Conservation (phyloP, 73 alveolate species). For the Paraurostyla sp. region DNA sequence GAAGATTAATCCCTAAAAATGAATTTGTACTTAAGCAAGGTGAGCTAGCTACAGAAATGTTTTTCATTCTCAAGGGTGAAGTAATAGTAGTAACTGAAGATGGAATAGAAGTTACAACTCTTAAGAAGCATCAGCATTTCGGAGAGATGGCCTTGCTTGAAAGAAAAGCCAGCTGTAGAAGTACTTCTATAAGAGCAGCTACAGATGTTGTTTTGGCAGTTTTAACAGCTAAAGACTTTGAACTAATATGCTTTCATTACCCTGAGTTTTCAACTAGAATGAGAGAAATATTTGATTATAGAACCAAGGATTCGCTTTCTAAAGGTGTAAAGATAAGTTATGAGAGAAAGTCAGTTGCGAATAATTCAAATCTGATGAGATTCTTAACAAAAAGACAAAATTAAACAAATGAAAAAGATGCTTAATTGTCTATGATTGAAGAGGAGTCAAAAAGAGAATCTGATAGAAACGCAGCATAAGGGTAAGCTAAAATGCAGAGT, state of each 20-base stretch:
- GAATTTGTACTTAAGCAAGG: conserved; percentile 74
- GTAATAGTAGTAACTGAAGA: conserved; percentile 48
- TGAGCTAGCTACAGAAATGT: conserved; percentile 78
- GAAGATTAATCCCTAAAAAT: conserved; percentile 53
- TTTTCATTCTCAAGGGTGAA: conserved; percentile 71
- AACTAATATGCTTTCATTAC: conserved; percentile 55
- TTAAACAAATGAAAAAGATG: background rate
- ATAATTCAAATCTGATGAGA: background rate
- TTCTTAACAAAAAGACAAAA: background rate
- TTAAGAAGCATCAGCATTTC: conserved; percentile 54
- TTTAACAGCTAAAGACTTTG: conserved; percentile 66
- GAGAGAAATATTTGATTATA: conserved; percentile 10
- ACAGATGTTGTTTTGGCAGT: conserved; percentile 69
- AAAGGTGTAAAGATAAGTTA: conserved; percentile 13
- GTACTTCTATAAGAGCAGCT: conserved; percentile 64
- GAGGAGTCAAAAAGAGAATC: conserved; percentile 50
- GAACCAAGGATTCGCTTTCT: conserved; percentile 22
- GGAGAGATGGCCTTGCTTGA: conserved; percentile 80
- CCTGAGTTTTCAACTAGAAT: conserved; percentile 68
- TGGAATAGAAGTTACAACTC: conserved; percentile 59
- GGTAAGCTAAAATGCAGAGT: background rate
- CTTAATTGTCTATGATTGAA: conserved; percentile 19
- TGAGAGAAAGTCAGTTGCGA: background rate
- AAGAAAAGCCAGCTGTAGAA: conserved; percentile 33
- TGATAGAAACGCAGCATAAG: background rate